phyloP scores from a whole-genome alignment of 345 rosid genomes.

The Sisymbrium altissimum region DNA sequence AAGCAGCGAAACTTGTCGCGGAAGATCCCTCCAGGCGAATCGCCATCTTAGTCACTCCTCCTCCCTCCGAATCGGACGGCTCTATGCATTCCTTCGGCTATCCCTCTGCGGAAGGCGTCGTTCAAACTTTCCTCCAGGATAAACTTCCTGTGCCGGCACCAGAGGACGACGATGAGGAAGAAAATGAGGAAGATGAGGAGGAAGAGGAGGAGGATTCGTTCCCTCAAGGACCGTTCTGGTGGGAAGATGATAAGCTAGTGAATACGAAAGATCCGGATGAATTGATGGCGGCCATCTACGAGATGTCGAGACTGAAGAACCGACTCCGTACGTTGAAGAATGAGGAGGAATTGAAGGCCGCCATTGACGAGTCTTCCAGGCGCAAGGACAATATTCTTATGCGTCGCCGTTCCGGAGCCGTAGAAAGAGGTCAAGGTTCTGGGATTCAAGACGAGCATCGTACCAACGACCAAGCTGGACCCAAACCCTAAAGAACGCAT shows the following conservation, averaged over 20 bases:
- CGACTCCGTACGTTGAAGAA: not conserved
- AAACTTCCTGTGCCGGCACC: not conserved
- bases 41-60: not conserved
- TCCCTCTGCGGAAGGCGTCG: constrained; percentile 4
- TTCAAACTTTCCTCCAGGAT: not conserved
- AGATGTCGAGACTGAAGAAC: not conserved
- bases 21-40: not conserved
- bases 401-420: too few relatives aligned
- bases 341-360: too few relatives aligned
- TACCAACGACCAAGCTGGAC: not conserved
- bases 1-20: not conserved
- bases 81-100: not conserved
- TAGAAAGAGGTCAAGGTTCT: not conserved
- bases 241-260: not conserved
- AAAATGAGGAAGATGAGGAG: not conserved
- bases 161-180: not conserved
- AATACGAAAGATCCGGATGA: not conserved
- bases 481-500: constrained; percentile 4
- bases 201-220: not conserved
- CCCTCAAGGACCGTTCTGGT: not conserved
- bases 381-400: not conserved
- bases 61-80: not conserved
- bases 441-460: not conserved
- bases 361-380: too few relatives aligned
- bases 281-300: not conserved